A percentile compares a stretch with the other conserved stretches of the same genome.
phyloP scores from a whole-genome alignment of 345 rosid species.

The Eucalyptus brandiana region DNA sequence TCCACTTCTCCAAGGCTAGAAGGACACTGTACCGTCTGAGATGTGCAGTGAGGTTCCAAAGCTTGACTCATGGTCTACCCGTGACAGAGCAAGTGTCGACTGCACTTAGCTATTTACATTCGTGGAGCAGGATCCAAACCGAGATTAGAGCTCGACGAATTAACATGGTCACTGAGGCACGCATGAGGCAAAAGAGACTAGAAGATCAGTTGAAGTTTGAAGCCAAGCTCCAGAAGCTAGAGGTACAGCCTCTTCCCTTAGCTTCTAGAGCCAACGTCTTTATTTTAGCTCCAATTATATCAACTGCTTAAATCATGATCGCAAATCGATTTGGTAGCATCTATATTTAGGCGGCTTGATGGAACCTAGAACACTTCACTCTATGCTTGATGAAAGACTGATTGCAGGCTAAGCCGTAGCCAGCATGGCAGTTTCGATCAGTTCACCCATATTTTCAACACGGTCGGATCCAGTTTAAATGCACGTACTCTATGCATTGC shows the following conservation, averaged over 20 bases:
- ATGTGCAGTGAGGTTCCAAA: conserved; percentile 47
- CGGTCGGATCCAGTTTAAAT: not conserved
- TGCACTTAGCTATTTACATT: conserved; percentile 43
- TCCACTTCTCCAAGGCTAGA: conserved; percentile 31
- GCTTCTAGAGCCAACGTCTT: not conserved
- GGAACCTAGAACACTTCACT: not conserved
- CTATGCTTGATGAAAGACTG: not conserved
- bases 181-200: conserved; percentile 48
- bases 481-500: not conserved
- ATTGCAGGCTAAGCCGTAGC: not conserved
- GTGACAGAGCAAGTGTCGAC: conserved; percentile 42
- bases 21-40: conserved; percentile 25
- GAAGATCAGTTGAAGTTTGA: conserved; percentile 71
- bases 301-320: not conserved
- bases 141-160: conserved; percentile 50
- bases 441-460: not conserved
- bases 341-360: not conserved
- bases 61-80: conserved; percentile 34
- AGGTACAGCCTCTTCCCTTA: conserved; percentile 15
- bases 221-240: conserved; percentile 57
- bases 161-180: conserved; percentile 65
- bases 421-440: not conserved
- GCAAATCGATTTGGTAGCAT: not conserved
- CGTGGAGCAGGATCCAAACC: conserved; percentile 69
- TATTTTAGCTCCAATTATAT: not conserved